Evolutionary conservation across 228 moss, liverwort and hornwort species (phyloP), one percentile per base, ranked within the genome.

Genomic region (Sphagnum fallax): DNA sequence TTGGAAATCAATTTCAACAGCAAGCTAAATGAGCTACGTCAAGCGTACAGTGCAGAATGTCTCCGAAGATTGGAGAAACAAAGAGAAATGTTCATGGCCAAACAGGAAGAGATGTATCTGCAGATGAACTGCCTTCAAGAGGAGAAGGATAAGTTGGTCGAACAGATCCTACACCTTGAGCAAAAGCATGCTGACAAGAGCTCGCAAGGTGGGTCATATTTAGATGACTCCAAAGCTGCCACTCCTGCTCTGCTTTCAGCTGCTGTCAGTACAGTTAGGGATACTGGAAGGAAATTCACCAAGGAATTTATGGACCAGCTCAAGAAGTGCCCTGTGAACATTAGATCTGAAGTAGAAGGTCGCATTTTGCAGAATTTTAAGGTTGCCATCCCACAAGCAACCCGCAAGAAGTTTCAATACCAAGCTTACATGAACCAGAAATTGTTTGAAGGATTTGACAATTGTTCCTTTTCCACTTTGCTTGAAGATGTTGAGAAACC

Each of bases 161-260:
- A 73, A 11, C 73, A 73, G 47, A 48, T 77, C 48, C 73, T 73
- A 5, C 32, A 32, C 32, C 62, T 50, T 52, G 69, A 77, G 73
- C 77, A 73, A 52, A 59, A 66, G 51, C 69, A 73, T 16, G 73
- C 77, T 6, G 61, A 16, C 59, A 62, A 53, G 69, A 52, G 49
- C 65, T 15, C 47, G 52, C 72, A 50, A 53, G 65, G 69, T 61
- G 77, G 77, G 16, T 77, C 73, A 14, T 77, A 77, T 50, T 73
- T 77, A 16, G 73, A 77, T 73, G 77, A 73, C 61, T 73, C 73
- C 11, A 77, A 73, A 61, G 77, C 73, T 48, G 77, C 77, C 49
- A 77, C 77, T 73, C 77, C 73, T 49, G 53, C 77, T 50, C 77
- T 77, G 53, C 47, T 77, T 47, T 69, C 73, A 65, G 65, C 68